Conservation (phyloP, 2,329 filamentous ascomycete genomes). For the Hawksworthiomyces lignivorus region DNA sequence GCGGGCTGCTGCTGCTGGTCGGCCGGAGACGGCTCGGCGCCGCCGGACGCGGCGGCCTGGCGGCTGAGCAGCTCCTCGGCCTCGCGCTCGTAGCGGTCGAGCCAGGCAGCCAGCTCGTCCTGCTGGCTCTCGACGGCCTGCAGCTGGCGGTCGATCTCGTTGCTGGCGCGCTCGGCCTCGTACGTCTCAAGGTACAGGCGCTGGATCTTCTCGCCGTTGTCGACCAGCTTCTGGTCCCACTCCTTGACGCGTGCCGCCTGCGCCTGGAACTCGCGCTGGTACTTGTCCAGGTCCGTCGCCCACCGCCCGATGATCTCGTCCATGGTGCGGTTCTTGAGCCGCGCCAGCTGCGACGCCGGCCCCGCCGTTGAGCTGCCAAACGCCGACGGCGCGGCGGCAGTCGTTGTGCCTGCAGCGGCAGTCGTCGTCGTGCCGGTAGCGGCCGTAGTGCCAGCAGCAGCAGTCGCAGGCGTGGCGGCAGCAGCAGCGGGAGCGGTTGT, state of each 20-base stretch:
- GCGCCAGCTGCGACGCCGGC: slow-evolving; percentile 74
- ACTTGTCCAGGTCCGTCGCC: slow-evolving; percentile 91
- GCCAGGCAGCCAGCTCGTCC: slow-evolving; percentile 77
- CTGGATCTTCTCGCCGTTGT: slow-evolving; percentile 92
- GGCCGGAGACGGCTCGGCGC: too few relatives aligned
- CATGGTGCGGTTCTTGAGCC: slow-evolving; percentile 97
- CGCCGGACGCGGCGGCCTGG: slow-evolving; percentile 70
- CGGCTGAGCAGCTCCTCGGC: slow-evolving; percentile 82
- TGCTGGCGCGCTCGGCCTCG: slow-evolving; percentile 85
- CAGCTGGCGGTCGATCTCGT: slow-evolving; percentile 89
- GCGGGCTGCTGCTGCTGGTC: neutral
- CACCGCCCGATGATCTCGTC: slow-evolving; percentile 96
- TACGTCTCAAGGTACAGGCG: slow-evolving; percentile 87
- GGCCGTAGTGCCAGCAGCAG: slow-evolving; percentile 12
- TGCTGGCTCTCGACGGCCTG: slow-evolving; percentile 86
- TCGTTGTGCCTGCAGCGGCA: neutral
- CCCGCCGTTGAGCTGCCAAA: slow-evolving; percentile 71
- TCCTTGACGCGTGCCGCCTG: slow-evolving; percentile 79
- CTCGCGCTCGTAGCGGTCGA: slow-evolving; percentile 86
- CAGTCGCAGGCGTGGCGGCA: slow-evolving; percentile 15
- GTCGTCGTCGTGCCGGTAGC: slow-evolving; percentile 1
- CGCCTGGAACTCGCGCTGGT: slow-evolving; percentile 92
- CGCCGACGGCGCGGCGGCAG: slow-evolving; percentile 19
- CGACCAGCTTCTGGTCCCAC: slow-evolving; percentile 89
- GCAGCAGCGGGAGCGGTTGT: slow-evolving; percentile 19